Conservation (phyloP, 2,329 filamentous ascomycete species). For the Xylaria multiplex region DNA sequence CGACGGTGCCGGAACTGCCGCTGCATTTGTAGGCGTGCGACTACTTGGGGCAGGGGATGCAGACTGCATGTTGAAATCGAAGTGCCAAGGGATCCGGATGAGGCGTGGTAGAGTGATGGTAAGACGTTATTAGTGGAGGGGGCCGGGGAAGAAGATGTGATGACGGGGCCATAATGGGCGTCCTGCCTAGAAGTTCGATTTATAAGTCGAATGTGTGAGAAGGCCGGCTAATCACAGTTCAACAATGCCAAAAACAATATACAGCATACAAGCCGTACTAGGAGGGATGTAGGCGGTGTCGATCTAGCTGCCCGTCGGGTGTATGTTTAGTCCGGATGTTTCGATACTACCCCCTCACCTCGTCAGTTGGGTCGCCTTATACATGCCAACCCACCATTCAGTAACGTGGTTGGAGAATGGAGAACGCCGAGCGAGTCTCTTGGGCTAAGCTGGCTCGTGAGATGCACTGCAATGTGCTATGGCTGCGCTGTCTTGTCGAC, state of each 20-base stretch:
- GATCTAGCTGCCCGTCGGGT: neutral
- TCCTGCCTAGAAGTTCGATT: constrained; percentile 14
- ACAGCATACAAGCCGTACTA: neutral
- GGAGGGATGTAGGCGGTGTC: neutral
- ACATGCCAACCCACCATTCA: constrained; percentile 13
- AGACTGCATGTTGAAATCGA: constrained; percentile 80
- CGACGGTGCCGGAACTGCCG: constrained; percentile 59
- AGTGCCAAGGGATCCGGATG: constrained; percentile 81
- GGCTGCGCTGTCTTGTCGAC: constrained; percentile 8
- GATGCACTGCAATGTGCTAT: constrained; percentile 1
- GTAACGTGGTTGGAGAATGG: constrained; percentile 30
- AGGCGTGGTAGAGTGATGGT: constrained; percentile 81
- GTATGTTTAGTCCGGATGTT: constrained; percentile 10
- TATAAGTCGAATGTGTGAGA: constrained; percentile 18
- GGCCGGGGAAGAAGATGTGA: constrained; percentile 32
- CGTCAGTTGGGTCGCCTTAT: neutral
- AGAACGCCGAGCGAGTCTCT: neutral
- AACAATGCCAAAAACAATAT: neutral
- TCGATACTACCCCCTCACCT: neutral
- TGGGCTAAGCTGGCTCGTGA: constrained; percentile 4
- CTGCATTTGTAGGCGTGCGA: constrained; percentile 85
- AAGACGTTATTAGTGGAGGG: constrained; percentile 55
- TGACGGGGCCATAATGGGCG: constrained; percentile 11
- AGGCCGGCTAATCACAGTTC: neutral
- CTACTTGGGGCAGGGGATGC: constrained; percentile 84